Evolutionary conservation across 768 basidiomycete genomes (phyloP).

Genomic region (Xerocomellus chrysenteron): DNA sequence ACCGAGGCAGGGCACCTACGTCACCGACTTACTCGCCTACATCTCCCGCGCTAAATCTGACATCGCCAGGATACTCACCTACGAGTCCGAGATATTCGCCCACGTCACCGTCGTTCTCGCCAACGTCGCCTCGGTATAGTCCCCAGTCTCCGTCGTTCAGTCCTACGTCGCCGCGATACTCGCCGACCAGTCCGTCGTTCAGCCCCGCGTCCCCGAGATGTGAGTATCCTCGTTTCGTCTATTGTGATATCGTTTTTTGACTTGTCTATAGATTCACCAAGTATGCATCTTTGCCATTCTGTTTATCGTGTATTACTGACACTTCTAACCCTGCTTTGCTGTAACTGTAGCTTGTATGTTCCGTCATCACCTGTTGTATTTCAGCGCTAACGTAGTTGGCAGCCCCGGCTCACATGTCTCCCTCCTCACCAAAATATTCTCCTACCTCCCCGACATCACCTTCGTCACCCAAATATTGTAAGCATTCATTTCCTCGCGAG

Average conservation of each 20-base stretch:
- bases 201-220: constrained; percentile 92
- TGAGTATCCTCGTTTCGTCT: constrained; percentile 39
- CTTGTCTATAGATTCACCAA: constrained; percentile 64
- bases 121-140: constrained; percentile 80
- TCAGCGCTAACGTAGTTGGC: constrained; percentile 10
- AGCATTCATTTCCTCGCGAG: constrained; percentile 26
- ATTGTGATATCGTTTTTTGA: not conserved
- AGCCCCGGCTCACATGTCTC: constrained; percentile 84
- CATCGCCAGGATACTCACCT: constrained; percentile 68
- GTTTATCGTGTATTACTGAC: constrained; percentile 25
- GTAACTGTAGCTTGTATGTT: constrained; percentile 59
- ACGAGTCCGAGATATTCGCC: constrained; percentile 85
- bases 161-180: constrained; percentile 87
- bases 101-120: constrained; percentile 82
- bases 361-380: not conserved
- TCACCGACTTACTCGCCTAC: constrained; percentile 90
- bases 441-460: constrained; percentile 93
- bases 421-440: constrained; percentile 89
- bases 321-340: not conserved
- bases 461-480: constrained; percentile 90
- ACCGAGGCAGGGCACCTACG: constrained; percentile 59
- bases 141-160: constrained; percentile 90
- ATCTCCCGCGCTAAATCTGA: constrained; percentile 77
- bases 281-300: constrained; percentile 44
- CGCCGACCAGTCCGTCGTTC: constrained; percentile 88